These are phyloP conservation scores for Geotrichum candidum DNA, from an alignment of 1,139 yeast species.

Conservation along the genomic window DNA sequence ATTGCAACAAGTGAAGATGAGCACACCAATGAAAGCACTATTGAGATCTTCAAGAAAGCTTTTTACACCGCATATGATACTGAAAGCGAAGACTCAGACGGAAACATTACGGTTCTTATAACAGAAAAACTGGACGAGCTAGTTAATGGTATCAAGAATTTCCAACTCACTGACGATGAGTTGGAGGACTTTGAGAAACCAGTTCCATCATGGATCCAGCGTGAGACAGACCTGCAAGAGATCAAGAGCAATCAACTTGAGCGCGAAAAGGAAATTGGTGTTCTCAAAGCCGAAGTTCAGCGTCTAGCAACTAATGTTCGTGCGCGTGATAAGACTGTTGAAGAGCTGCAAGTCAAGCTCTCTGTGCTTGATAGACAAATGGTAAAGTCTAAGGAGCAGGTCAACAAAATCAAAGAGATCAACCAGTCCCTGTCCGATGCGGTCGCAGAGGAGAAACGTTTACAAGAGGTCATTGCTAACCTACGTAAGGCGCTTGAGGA, in stretches of 20 bases:
- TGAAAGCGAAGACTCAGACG: neutral
- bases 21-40: conserved; percentile 2
- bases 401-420: conserved; percentile 32
- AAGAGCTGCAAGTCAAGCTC: conserved; percentile 44
- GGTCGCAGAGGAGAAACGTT: conserved; percentile 26
- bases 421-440: conserved; percentile 28
- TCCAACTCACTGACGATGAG: neutral
- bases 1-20: neutral
- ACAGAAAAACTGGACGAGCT: conserved; percentile 6
- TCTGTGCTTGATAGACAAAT: conserved; percentile 42
- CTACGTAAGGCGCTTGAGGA: conserved; percentile 32
- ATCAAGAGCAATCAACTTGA: conserved; percentile 20
- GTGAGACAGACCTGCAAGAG: conserved; percentile 19
- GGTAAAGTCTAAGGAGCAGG: conserved; percentile 35
- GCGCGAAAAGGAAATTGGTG: conserved; percentile 24
- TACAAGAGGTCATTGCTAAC: conserved; percentile 22
- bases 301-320: conserved; percentile 25
- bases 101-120: conserved; percentile 6
- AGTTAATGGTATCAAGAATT: neutral
- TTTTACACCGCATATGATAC: conserved; percentile 6
- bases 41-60: conserved; percentile 7
- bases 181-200: conserved; percentile 9
- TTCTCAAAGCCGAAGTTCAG: conserved; percentile 24
- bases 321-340: conserved; percentile 38
- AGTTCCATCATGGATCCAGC: conserved; percentile 24